Percentiles rank a stretch among this genome's conserved stretches.
Evolutionary conservation across 1,139 yeast species (phyloP).

Genomic region (Taiozyma onychis): DNA sequence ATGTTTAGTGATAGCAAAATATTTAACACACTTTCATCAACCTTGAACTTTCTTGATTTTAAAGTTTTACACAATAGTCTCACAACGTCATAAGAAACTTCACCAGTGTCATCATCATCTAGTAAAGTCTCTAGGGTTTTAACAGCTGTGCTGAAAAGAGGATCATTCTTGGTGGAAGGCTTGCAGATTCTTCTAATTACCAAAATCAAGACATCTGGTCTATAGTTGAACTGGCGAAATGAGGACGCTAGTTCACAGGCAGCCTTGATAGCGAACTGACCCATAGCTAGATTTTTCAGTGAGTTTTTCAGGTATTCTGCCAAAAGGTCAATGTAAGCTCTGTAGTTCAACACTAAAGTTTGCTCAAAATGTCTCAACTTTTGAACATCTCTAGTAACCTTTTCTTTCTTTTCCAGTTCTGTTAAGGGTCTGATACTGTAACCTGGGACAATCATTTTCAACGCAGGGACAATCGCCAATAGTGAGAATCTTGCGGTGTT

Average conservation of each 20-base stretch:
- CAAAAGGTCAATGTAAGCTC: slow-evolving; percentile 57
- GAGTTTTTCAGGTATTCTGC: slow-evolving; percentile 32
- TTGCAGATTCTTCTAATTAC: slow-evolving; percentile 61
- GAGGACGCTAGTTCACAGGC: slow-evolving; percentile 71
- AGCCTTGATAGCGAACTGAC: slow-evolving; percentile 61
- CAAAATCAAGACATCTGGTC: slow-evolving; percentile 64
- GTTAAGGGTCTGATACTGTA: slow-evolving; percentile 80
- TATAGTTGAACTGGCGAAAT: slow-evolving; percentile 74
- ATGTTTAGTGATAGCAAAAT: slow-evolving; percentile 68
- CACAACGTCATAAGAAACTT: slow-evolving; percentile 68
- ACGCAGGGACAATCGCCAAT: slow-evolving; percentile 76
- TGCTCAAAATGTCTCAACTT: slow-evolving; percentile 77
- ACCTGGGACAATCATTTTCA: slow-evolving; percentile 82
- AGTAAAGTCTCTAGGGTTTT: slow-evolving; percentile 61
- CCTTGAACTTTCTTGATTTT: slow-evolving; percentile 68
- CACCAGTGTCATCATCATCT: slow-evolving; percentile 74
- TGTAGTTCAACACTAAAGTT: slow-evolving; percentile 61
- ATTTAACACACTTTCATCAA: slow-evolving; percentile 79
- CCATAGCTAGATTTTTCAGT: slow-evolving; percentile 37
- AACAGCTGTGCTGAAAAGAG: slow-evolving; percentile 51
- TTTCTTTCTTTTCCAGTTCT: slow-evolving; percentile 75
- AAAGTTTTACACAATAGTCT: slow-evolving; percentile 64
- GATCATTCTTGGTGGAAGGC: slow-evolving; percentile 42
- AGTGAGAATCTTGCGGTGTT: slow-evolving; percentile 70
- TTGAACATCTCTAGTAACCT: slow-evolving; percentile 77